Base-by-base conservation (phyloP, 2,329 filamentous ascomycete genomes). In the Microdochium bolleyi region DNA sequence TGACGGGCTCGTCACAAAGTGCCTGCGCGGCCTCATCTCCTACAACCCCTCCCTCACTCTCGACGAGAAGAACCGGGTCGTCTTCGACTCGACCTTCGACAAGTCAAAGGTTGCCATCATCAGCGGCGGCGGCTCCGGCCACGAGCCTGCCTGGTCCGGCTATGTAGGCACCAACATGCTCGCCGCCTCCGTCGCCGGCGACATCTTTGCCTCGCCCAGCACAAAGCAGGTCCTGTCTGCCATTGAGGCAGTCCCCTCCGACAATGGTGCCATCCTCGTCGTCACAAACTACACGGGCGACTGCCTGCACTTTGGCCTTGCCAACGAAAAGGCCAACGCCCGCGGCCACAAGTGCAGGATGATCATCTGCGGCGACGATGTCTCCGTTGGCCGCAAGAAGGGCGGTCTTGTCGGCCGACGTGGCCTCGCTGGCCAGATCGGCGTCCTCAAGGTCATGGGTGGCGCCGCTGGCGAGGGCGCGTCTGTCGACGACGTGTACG, bases 211-310 rank as follows among this genome's bases (percentile, higher is more conserved):
- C 16, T 81, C 76, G 7, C 83, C 83, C 0, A 82, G 78, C 54
- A 82, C 82, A 11, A 80, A 79, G 55, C 83, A 86, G 65, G 82
- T 86, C 52, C 64, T 83, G 9, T 76, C 81, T 1, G 82, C 75
- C 5, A 75, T 85, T 41, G 75, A 78, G 51, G 71, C 73, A 48
- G 77, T 75, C 11, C 79, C 75, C n/a, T 82, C 72, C 25, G 70
- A 74, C 32, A 70, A 69, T 60, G 82, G 82, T 37, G 78, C 77
- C 2, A 77, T 85, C 49, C 69, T 85, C 1, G 76, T 85, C 50
- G 77, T 84, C 55, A 84, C 80, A 48, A 86, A 86, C 65, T 84
- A 85, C 64, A 84, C 82, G 0, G 82, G 82, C 49, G 82, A 84
- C 63, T 82, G 81, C 53, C 68, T 84, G 55, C 82, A 84, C 62